Evolutionary conservation across 371 early-diverging fungal genomes (phyloP).

Genomic region (Syncephalastrum sp.): DNA sequence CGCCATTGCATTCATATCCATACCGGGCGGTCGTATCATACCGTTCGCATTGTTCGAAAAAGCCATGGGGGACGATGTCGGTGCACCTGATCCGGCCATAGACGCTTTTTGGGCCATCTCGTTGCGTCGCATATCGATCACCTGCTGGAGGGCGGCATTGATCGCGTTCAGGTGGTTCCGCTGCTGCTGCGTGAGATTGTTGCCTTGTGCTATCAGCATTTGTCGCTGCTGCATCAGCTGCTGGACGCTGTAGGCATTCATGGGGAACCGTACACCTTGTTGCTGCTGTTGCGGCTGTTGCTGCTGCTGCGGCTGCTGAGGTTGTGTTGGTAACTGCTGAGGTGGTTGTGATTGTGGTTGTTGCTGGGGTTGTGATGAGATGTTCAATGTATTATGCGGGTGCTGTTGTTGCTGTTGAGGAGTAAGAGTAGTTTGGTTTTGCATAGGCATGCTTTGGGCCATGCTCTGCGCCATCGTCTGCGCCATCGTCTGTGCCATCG

Average conservation of each 20-base stretch:
- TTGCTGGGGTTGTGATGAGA: constrained; percentile 5
- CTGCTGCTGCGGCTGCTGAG: constrained; percentile 3
- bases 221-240: constrained; percentile 25
- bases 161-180: constrained; percentile 31
- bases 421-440: too few relatives aligned
- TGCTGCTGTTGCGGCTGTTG: constrained; percentile 6
- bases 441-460: too few relatives aligned
- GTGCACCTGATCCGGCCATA: background rate
- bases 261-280: background rate
- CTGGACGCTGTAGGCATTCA: constrained; percentile 4
- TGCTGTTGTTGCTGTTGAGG: too few relatives aligned
- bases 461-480: too few relatives aligned
- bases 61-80: constrained; percentile 19
- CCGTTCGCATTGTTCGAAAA: background rate
- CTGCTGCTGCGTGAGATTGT: constrained; percentile 25
- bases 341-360: constrained; percentile 8
- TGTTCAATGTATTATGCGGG: too few relatives aligned
- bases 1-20: background rate
- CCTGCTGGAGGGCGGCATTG: constrained; percentile 12
- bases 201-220: constrained; percentile 10
- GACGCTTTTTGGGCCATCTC: constrained; percentile 7
- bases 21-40: too few relatives aligned
- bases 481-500: too few relatives aligned
- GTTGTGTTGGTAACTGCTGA: constrained; percentile 8
- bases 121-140: constrained; percentile 5